phyloP scores from a whole-genome alignment of 176 grass and related monocot species.

The Bromus sterilis region DNA sequence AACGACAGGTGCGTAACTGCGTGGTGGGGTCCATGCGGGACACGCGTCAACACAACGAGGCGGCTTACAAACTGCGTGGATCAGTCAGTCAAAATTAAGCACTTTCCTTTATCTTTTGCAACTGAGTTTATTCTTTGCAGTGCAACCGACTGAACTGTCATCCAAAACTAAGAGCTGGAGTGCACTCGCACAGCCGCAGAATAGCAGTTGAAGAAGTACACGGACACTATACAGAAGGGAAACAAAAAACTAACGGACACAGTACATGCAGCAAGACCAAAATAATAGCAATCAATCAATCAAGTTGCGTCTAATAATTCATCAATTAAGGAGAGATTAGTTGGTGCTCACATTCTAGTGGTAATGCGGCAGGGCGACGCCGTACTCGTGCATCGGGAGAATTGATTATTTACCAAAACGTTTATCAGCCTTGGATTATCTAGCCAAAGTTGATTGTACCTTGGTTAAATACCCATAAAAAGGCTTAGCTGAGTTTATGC shows the following conservation, averaged over 20 bases:
- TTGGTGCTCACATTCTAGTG: conserved; percentile 36
- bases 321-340: neutral
- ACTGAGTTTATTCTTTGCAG: neutral
- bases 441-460: too few relatives aligned
- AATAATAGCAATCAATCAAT: neutral
- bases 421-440: too few relatives aligned
- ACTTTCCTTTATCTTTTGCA: too few relatives aligned
- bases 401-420: too few relatives aligned
- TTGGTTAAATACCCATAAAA: too few relatives aligned
- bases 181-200: neutral
- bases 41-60: too few relatives aligned
- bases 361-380: conserved; percentile 33
- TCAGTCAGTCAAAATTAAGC: too few relatives aligned
- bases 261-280: conserved; percentile 6
- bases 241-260: neutral
- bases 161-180: neutral
- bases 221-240: neutral
- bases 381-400: conserved; percentile 94
- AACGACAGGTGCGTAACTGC: too few relatives aligned
- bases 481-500: too few relatives aligned
- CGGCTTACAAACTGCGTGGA: too few relatives aligned
- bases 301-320: neutral
- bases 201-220: neutral
- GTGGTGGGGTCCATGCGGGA: too few relatives aligned
- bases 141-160: neutral